A percentile compares a stretch with the other conserved stretches of the same genome.
phyloP scores from a whole-genome alignment of 1,284 basidiomycete genomes.

The Leccinum pallidistipes region DNA sequence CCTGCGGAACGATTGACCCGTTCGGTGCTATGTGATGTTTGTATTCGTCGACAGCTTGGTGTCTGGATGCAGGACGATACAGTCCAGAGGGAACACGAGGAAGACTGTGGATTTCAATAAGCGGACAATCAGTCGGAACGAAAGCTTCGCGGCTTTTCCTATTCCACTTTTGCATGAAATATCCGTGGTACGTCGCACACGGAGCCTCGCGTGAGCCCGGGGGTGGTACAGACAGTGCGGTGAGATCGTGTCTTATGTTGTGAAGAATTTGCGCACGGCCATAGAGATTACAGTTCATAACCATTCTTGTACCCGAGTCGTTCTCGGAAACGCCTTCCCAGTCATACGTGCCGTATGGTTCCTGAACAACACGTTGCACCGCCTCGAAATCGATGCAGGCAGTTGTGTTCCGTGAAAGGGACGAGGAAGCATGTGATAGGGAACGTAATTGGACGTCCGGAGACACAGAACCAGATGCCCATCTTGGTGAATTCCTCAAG shows the following conservation, averaged over 20 bases:
- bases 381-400: slow-evolving; percentile 37
- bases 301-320: slow-evolving; percentile 47
- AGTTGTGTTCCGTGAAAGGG: no score
- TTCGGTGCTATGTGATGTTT: slow-evolving; percentile 28
- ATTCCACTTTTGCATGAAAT: slow-evolving; percentile 54
- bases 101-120: slow-evolving; percentile 52
- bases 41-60: slow-evolving; percentile 19
- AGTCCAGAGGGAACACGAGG: slow-evolving; percentile 43
- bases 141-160: slow-evolving; percentile 42
- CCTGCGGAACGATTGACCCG: slow-evolving; percentile 51
- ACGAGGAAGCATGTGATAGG: no score
- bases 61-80: slow-evolving; percentile 41
- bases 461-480: slow-evolving; percentile 64
- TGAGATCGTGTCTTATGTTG: slow-evolving; percentile 60
- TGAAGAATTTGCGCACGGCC: slow-evolving; percentile 59
- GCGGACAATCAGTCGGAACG: slow-evolving; percentile 55
- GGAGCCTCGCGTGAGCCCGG: slow-evolving; percentile 48
- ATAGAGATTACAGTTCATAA: slow-evolving; percentile 53
- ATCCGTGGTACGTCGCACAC: slow-evolving; percentile 58
- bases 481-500: slow-evolving; percentile 64
- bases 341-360: slow-evolving; percentile 51
- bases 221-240: slow-evolving; percentile 55
- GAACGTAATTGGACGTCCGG: slow-evolving; percentile 47
- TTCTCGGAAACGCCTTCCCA: slow-evolving; percentile 53
- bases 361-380: slow-evolving; percentile 48